Percentiles rank a stretch among this genome's conserved stretches.
Conservation (phyloP, 495 filamentous ascomycete species). For the Extremus antarcticus region DNA sequence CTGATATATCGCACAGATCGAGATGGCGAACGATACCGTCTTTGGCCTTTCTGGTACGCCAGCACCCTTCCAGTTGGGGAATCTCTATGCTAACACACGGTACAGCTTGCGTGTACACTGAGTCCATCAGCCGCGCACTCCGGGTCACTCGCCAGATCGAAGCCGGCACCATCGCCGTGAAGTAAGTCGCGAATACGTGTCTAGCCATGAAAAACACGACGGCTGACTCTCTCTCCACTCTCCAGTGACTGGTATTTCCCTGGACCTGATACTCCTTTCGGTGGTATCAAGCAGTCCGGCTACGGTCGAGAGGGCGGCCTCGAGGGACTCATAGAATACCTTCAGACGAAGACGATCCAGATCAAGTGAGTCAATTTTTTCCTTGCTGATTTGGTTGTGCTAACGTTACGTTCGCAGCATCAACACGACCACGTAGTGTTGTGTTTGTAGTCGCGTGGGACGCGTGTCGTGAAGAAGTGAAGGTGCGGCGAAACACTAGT, state of each 20-base stretch:
- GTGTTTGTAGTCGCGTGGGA: no score
- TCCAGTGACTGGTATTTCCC: constrained; percentile 27
- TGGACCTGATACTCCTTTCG: constrained; percentile 35
- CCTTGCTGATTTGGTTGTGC: no score
- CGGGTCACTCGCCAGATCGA: constrained; percentile 37
- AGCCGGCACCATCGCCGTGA: constrained; percentile 42
- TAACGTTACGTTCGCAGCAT: no score
- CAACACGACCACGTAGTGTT: no score
- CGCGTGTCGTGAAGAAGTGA: no score
- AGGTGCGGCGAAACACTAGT: no score
- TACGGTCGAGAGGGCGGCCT: constrained; percentile 36
- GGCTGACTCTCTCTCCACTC: no score
- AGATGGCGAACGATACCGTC: constrained; percentile 37
- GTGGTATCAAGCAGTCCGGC: constrained; percentile 41
- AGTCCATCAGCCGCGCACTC: constrained; percentile 38
- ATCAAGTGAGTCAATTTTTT: constrained; percentile 29
- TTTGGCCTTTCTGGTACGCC: constrained; percentile 29
- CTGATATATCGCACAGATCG: constrained; percentile 16
- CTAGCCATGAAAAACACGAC: no score
- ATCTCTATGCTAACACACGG: not conserved
- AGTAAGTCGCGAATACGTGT: constrained; percentile 18
- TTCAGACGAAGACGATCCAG: constrained; percentile 38
- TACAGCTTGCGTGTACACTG: constrained; percentile 35
- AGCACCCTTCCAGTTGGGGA: not conserved
- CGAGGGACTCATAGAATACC: constrained; percentile 31